Base-by-base conservation (phyloP, 306 rosid species). In the Citrullus colocynthis region DNA sequence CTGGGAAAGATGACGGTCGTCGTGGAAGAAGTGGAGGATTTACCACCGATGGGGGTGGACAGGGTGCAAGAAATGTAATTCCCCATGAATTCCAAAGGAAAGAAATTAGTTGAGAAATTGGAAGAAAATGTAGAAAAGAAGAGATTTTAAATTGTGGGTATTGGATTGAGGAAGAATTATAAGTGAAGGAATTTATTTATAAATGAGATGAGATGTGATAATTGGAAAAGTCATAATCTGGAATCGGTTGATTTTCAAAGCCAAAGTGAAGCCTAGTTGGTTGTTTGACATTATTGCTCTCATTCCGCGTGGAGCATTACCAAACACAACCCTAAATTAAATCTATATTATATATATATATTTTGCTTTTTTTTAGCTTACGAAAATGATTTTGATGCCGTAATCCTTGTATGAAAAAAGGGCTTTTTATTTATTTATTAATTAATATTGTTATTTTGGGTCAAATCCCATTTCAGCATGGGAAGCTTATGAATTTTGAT, bases 1-100 rank as follows among this genome's bases (percentile, higher is more conserved):
- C 89, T 78, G 1, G 98, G 97, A 41, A 91, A 82, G 14, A 90
- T 81, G 21, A 93, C 97, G 78, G 81, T 90, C 48, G 78, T 82
- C 9, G 78, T 81, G 6, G 76, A 6, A 28, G 57, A 13, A 58
- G 77, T 81, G 3, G 76, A 78, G 0, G 24, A 6, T 86, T 80
- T 87, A 49, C 83, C 80, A 64, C 76, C 89, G 54, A 48, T 24
- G 10, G 81, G 77, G 12, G 75, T 44, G 56, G 93, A 80, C 3
- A 93, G 80, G 4, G 87, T 84, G 84, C 96, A 93, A 9, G 96
- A 91, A 2, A 91, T 73, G 79, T 90, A 91, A 89, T 91, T 93
- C 15, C 98, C 96, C 98, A 93, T 90, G 37, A 12, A 48, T 70
- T 11, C 18, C 1, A 5, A 75, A 71, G 18, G 0, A 6, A 11